A percentile compares a stretch with the other conserved stretches of the same genome.
phyloP scores from a whole-genome alignment of 2,329 filamentous ascomycete species.

The Colletotrichum tofieldiae region DNA sequence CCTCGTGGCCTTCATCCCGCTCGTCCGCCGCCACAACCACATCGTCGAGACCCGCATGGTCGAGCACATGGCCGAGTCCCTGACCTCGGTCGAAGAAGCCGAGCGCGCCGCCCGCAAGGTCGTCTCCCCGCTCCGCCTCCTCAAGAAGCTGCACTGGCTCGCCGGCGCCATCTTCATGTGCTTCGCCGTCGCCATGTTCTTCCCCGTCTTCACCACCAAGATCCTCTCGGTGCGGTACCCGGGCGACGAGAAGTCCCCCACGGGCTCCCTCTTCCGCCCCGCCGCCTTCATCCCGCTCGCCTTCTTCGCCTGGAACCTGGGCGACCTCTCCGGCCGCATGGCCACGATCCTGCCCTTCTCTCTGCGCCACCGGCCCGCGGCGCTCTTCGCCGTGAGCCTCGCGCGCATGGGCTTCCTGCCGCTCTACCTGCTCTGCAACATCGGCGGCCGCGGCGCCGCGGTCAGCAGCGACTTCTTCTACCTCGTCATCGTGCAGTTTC shows the following conservation, averaged over 20 bases:
- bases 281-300: slow-evolving; percentile 89
- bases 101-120: slow-evolving; percentile 67
- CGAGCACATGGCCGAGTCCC: slow-evolving; percentile 65
- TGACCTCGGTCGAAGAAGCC: slow-evolving; percentile 67
- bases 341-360: slow-evolving; percentile 72
- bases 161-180: slow-evolving; percentile 84
- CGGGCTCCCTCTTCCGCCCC: slow-evolving; percentile 74
- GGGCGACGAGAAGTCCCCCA: slow-evolving; percentile 47
- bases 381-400: slow-evolving; percentile 78
- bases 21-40: slow-evolving; percentile 74
- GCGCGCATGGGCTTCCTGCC: slow-evolving; percentile 82
- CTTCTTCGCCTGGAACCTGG: slow-evolving; percentile 94
- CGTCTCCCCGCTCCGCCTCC: slow-evolving; percentile 74
- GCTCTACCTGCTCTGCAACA: slow-evolving; percentile 91
- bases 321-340: slow-evolving; percentile 85
- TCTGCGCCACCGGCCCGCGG: slow-evolving; percentile 73
- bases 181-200: slow-evolving; percentile 92
- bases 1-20: slow-evolving; percentile 81
- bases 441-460: slow-evolving; percentile 81
- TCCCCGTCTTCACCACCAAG: slow-evolving; percentile 89
- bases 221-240: slow-evolving; percentile 61
- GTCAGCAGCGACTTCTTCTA: slow-evolving; percentile 91
- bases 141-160: slow-evolving; percentile 85
- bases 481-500: slow-evolving; percentile 83
- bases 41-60: slow-evolving; percentile 66